Percentiles rank a stretch among this genome's conserved stretches.
phyloP scores from a whole-genome alignment of 2,329 filamentous ascomycete species.

The Capronia epimyces region DNA sequence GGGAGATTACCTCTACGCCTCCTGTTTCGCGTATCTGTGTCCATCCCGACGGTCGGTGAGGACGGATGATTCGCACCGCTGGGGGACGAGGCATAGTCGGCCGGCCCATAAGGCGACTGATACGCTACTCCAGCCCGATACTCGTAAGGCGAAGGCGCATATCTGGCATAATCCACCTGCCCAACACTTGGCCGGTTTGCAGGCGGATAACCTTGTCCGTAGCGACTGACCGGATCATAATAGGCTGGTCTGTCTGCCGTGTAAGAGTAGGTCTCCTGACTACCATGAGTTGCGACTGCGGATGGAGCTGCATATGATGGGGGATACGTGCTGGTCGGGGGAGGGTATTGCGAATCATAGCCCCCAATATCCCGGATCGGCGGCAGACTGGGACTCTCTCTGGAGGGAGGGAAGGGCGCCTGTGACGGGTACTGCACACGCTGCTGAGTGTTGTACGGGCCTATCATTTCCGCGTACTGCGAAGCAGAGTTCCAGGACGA shows the following conservation, averaged over 20 bases:
- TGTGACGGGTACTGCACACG: slow-evolving; percentile 12
- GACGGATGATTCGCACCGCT: slow-evolving; percentile 8
- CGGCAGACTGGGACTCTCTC: slow-evolving; percentile 14
- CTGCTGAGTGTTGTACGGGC: slow-evolving; percentile 10
- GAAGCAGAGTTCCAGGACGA: slow-evolving; percentile 18
- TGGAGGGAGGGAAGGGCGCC: slow-evolving; percentile 5
- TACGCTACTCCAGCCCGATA: slow-evolving; percentile 10
- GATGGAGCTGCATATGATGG: slow-evolving; percentile 2
- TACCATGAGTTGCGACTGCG: neutral
- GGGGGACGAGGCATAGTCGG: slow-evolving; percentile 16
- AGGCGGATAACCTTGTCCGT: slow-evolving; percentile 19
- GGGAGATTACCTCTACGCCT: slow-evolving; percentile 75
- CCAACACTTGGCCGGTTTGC: slow-evolving; percentile 9
- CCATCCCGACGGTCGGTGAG: slow-evolving; percentile 14
- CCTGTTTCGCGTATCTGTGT: slow-evolving; percentile 34
- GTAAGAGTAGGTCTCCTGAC: slow-evolving; percentile 8
- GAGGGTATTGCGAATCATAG: slow-evolving; percentile 10
- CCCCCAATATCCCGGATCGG: slow-evolving; percentile 16
- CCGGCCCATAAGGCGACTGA: slow-evolving; percentile 11
- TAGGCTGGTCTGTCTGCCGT: slow-evolving; percentile 14
- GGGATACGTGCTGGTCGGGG: slow-evolving; percentile 9
- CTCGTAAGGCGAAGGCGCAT: slow-evolving; percentile 13
- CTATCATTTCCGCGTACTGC: slow-evolving; percentile 15
- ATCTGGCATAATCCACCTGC: slow-evolving; percentile 14
- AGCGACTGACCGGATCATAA: slow-evolving; percentile 16